Percentiles rank a stretch among this genome's conserved stretches.
phyloP scores from a whole-genome alignment of 495 filamentous ascomycete species.

The Coniosporium apollinis region DNA sequence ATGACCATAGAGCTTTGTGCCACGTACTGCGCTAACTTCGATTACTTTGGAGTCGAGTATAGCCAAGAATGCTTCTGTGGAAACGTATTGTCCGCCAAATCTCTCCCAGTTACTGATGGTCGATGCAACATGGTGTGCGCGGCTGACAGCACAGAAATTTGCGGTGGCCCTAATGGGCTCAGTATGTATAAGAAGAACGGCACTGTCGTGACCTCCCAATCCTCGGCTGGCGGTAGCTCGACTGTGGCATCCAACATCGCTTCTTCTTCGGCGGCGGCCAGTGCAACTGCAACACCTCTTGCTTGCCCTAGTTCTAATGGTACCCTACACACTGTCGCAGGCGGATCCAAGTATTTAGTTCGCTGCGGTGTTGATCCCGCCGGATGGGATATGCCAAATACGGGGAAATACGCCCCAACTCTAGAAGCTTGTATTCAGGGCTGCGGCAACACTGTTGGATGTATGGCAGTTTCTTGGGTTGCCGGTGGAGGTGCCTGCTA shows the following conservation, averaged over 20 bases:
- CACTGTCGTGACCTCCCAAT: background rate
- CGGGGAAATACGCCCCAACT: background rate
- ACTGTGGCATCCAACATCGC: background rate
- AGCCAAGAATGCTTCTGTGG: slow-evolving; percentile 9
- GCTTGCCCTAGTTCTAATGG: no score
- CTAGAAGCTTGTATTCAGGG: background rate
- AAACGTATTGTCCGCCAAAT: slow-evolving; percentile 2
- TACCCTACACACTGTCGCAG: no score
- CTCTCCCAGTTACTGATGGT: slow-evolving; percentile 4
- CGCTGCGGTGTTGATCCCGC: no score
- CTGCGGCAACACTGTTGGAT: background rate
- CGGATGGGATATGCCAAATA: background rate
- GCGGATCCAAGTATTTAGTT: no score
- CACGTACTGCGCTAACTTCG: background rate
- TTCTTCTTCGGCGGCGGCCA: background rate
- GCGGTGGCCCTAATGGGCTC: slow-evolving; percentile 11
- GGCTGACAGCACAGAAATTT: slow-evolving; percentile 8
- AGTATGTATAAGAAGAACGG: slow-evolving; percentile 6
- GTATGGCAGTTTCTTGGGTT: background rate
- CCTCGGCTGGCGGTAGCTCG: background rate
- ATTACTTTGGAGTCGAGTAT: slow-evolving; percentile 5
- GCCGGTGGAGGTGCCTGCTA: background rate
- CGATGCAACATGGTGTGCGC: slow-evolving; percentile 7
- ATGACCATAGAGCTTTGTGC: slow-evolving; percentile 8
- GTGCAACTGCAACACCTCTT: background rate